Conservation (phyloP, 106 monocot genomes). For the Acorus calamus region DNA sequence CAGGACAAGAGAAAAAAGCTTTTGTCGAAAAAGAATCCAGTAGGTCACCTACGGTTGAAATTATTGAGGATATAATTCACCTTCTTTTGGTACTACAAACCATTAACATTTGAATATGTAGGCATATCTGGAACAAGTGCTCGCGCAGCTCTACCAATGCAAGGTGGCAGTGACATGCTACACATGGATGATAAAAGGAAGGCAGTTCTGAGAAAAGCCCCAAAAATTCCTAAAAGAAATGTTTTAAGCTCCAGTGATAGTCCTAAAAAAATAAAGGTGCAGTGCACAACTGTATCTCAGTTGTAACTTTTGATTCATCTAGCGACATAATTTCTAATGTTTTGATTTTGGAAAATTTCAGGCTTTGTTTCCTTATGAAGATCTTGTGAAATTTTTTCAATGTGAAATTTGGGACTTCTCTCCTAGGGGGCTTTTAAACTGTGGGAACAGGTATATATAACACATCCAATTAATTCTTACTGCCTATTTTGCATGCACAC, state of each 20-base stretch:
- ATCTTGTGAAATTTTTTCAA: conserved; percentile 82
- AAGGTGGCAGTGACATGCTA: conserved; percentile 15
- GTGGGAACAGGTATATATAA: conserved; percentile 75
- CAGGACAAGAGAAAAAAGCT: conserved; percentile 21
- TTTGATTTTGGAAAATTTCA: conserved; percentile 17
- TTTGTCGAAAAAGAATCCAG: conserved; percentile 27
- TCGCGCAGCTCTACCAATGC: conserved; percentile 7
- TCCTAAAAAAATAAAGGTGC: conserved; percentile 42
- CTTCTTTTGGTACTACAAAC: neutral
- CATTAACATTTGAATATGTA: conserved; percentile 1
- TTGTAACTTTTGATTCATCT: neutral
- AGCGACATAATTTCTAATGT: neutral
- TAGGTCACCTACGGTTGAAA: conserved; percentile 15
- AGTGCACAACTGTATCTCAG: neutral
- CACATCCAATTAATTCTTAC: neutral
- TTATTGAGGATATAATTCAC: conserved; percentile 1
- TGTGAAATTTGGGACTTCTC: conserved; percentile 53
- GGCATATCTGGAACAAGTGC: conserved; percentile 3
- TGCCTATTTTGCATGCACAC: no score
- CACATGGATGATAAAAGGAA: conserved; percentile 11
- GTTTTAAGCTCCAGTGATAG: conserved; percentile 22
- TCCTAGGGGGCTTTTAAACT: conserved; percentile 90
- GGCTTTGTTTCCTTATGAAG: conserved; percentile 65
- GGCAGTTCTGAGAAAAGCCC: conserved; percentile 18
- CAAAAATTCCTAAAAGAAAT: conserved; percentile 35